Evolutionary conservation across 768 basidiomycete genomes (phyloP).

Genomic region (Punctularia strigosozonata): DNA sequence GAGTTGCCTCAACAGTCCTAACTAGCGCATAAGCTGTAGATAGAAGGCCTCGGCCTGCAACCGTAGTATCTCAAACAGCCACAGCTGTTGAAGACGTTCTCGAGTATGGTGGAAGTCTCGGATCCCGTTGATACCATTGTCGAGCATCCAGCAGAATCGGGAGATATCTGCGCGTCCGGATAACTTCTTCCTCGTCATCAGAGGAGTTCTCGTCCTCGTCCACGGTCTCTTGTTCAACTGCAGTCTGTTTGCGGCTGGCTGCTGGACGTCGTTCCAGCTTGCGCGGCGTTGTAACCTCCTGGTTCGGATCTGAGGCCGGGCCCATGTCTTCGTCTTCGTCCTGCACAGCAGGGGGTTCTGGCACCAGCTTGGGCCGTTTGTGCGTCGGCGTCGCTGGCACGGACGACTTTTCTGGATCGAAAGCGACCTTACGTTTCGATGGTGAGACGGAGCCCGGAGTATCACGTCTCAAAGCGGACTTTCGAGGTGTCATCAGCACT

Average conservation of each 20-base stretch:
- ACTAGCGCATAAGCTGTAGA: conserved; percentile 6
- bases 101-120: too few species aligned
- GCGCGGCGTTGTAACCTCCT: too few species aligned
- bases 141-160: conserved; percentile 13
- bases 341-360: background rate
- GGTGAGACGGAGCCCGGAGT: too few species aligned
- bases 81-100: too few species aligned
- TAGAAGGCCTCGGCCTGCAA: background rate
- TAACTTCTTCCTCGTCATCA: conserved; percentile 6
- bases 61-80: background rate
- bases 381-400: conserved; percentile 3
- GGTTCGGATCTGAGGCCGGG: too few species aligned
- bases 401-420: too few species aligned
- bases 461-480: background rate
- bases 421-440: too few species aligned
- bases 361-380: background rate
- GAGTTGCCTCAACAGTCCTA: conserved; percentile 35
- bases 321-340: conserved; percentile 4
- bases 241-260: too few species aligned
- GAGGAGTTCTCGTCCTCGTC: too few species aligned
- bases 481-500: background rate
- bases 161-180: conserved; percentile 8
- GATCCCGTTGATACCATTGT: conserved; percentile 16
- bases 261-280: too few species aligned
- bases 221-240: too few species aligned